phyloP scores from a whole-genome alignment of 2,329 filamentous ascomycete genomes.

The Alternaria rosae region DNA sequence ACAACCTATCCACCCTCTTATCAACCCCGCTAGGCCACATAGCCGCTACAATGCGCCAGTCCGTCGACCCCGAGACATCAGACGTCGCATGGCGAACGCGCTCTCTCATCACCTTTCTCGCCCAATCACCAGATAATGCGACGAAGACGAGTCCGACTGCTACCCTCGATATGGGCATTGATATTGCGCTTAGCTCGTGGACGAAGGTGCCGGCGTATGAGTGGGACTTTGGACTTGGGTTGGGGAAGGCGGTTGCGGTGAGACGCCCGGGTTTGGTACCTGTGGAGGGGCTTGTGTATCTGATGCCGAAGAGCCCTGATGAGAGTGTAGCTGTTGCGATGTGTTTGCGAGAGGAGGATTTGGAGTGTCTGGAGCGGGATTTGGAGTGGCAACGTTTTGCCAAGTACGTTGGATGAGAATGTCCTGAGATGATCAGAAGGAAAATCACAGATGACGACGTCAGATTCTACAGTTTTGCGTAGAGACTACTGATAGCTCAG shows the following conservation, averaged over 20 bases:
- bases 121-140: conserved; percentile 46
- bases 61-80: neutral
- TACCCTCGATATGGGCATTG: conserved; percentile 26
- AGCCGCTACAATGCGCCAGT: neutral
- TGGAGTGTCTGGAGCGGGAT: conserved; percentile 28
- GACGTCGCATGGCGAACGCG: conserved; percentile 17
- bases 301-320: conserved; percentile 44
- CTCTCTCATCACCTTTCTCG: conserved; percentile 53
- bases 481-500: no score
- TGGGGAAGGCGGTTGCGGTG: conserved; percentile 59
- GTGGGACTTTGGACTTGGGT: conserved; percentile 57
- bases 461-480: no score
- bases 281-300: conserved; percentile 59
- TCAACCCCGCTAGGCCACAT: conserved; percentile 37
- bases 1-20: conserved; percentile 36
- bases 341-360: conserved; percentile 58
- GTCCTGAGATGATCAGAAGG: neutral
- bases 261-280: conserved; percentile 57
- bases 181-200: conserved; percentile 65
- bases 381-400: neutral
- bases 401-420: neutral
- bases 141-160: conserved; percentile 43
- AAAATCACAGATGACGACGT: no score
- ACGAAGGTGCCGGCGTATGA: conserved; percentile 56
- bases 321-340: conserved; percentile 57